These are phyloP conservation scores for Elsinoe australis DNA, from an alignment of 2,329 filamentous ascomycete genomes.

Conservation along the genomic window DNA sequence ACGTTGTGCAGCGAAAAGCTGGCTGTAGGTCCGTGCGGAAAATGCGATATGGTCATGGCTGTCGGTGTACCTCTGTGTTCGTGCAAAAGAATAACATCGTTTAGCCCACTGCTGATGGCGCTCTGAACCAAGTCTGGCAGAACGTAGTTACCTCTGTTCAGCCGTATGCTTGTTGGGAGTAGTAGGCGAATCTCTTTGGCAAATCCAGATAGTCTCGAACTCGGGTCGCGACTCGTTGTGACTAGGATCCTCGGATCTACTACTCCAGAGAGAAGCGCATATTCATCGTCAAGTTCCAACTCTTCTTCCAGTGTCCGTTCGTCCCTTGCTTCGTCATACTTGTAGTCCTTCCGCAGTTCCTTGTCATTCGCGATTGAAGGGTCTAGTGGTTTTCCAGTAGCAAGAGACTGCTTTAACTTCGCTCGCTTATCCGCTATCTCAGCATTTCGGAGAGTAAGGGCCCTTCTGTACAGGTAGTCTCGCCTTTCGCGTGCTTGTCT, in stretches of 20 bases:
- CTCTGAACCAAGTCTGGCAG: conserved; percentile 77
- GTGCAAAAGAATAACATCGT: conserved; percentile 79
- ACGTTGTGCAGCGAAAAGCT: conserved; percentile 91
- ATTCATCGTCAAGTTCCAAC: conserved; percentile 79
- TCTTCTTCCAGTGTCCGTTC: conserved; percentile 61
- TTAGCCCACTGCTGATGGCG: conserved; percentile 70
- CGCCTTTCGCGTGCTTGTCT: conserved; percentile 70
- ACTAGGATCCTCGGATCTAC: conserved; percentile 83
- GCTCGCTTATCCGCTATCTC: conserved; percentile 88
- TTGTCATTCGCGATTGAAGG: conserved; percentile 80
- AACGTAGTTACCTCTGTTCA: conserved; percentile 88
- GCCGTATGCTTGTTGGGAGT: conserved; percentile 73
- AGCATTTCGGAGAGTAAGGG: conserved; percentile 78
- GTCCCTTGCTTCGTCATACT: conserved; percentile 78
- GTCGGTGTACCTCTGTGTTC: conserved; percentile 91
- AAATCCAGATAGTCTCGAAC: conserved; percentile 75
- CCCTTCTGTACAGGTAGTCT: conserved; percentile 86
- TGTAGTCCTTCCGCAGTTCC: conserved; percentile 73
- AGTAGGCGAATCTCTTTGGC: conserved; percentile 84
- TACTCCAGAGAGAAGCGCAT: conserved; percentile 81
- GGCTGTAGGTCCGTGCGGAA: conserved; percentile 80
- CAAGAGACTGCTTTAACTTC: conserved; percentile 76
- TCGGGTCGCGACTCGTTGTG: conserved; percentile 84
- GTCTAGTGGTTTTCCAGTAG: conserved; percentile 79
- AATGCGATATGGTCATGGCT: conserved; percentile 76